Evolutionary conservation across 73 alveolate genomes (phyloP), one percentile per base, ranked within the genome.

Genomic region (Uronychia setigera): DNA sequence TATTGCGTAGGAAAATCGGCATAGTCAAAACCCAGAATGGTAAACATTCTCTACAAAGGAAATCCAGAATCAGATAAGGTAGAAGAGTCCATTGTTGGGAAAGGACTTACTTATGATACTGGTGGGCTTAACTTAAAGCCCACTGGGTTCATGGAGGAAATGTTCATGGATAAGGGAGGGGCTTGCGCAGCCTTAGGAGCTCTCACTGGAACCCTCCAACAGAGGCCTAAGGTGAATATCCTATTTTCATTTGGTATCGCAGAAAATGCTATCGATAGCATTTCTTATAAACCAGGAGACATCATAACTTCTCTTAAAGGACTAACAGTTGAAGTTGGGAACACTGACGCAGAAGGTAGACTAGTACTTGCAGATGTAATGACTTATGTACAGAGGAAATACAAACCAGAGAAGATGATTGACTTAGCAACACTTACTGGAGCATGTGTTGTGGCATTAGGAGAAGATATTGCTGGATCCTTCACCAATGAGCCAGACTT

Each of bases 261-360:
- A 27, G 99, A 96, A 85, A 96, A 96, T 87, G 92, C 97, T 1
- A 91, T 96, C 31, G 94, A 89, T 31, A 80, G 87, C 59, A 77
- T 81, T 33, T 32, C 92, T n/a, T 96, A 94, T 80, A 93, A 92
- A 58, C 99, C 99, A 26, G 87, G 92, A 1, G 96, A 93, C 74
- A 94, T 96, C 29, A 77, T 96, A 1, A 96, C 58, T 79, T 79
- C 96, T 60, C 89, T 79, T 32, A 96, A 93, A 29, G 99, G 99
- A 57, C 32, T 92, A 35, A 93, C 98, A 60, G 99, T 96, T 0
- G 97, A 96, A 79, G 82, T 94, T 46, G 91, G 92, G 74, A 96
- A 96, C 87, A 96, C 99, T 1, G 99, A 96, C 84, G 99, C 99
- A 30, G 99, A 96, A 80, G 99, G 99, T 0, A 92, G 99, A 88